These are phyloP conservation scores for Neurospora sp. DNA, from an alignment of 495 filamentous ascomycete genomes.

Conservation along the genomic window DNA sequence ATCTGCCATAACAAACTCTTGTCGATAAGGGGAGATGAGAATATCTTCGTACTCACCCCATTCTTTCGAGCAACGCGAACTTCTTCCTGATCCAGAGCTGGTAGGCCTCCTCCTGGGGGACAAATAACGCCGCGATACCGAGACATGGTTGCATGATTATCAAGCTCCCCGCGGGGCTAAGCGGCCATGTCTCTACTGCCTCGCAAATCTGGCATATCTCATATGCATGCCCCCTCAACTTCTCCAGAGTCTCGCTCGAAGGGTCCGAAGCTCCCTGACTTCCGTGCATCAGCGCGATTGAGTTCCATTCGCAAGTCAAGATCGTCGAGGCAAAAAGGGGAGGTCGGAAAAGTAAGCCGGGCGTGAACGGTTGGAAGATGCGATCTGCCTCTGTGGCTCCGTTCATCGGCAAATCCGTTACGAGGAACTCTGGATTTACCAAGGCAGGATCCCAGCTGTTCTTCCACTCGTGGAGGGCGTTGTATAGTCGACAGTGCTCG, in stretches of 20 bases:
- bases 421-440: slow-evolving; percentile 44
- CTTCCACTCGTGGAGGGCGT: slow-evolving; percentile 46
- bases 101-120: slow-evolving; percentile 61
- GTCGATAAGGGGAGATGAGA: neutral
- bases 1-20: neutral
- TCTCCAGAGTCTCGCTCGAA: slow-evolving; percentile 38
- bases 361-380: slow-evolving; percentile 62
- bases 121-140: slow-evolving; percentile 64
- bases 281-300: slow-evolving; percentile 68
- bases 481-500: slow-evolving; percentile 48
- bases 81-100: slow-evolving; percentile 78
- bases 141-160: slow-evolving; percentile 68
- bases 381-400: slow-evolving; percentile 45
- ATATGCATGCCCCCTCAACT: slow-evolving; percentile 51
- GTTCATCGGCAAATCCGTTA: slow-evolving; percentile 47
- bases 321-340: slow-evolving; percentile 62
- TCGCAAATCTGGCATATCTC: slow-evolving; percentile 69
- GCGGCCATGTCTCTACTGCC: slow-evolving; percentile 61
- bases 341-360: slow-evolving; percentile 54
- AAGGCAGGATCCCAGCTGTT: slow-evolving; percentile 47
- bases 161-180: slow-evolving; percentile 56
- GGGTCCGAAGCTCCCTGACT: slow-evolving; percentile 53
- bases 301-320: slow-evolving; percentile 65
- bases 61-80: slow-evolving; percentile 64
- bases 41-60: slow-evolving; percentile 54